Conservation (phyloP, 495 filamentous ascomycete genomes). For the Hyaloscypha variabilis region DNA sequence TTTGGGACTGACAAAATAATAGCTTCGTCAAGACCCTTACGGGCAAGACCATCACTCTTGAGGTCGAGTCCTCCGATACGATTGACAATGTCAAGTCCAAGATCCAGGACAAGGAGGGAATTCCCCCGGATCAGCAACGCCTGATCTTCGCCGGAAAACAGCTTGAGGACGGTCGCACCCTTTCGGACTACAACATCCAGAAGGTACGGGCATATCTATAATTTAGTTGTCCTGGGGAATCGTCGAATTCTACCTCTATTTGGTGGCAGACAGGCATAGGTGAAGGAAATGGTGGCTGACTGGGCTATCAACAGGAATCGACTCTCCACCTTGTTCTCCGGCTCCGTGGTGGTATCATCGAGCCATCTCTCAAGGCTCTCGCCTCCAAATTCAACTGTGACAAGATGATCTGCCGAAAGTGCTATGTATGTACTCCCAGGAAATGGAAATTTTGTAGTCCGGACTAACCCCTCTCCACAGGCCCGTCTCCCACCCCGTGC, state of each 20-base stretch:
- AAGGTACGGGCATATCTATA: conserved; percentile 65
- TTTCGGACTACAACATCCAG: conserved; percentile 99
- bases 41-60: conserved; percentile 99
- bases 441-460: neutral
- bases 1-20: conserved; percentile 27
- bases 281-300: conserved; percentile 9
- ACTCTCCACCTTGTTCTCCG: conserved; percentile 99
- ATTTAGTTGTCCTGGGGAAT: neutral
- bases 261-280: conserved; percentile 4
- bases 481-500: conserved; percentile 97
- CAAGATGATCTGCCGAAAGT: conserved; percentile 99
- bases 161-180: conserved; percentile 97
- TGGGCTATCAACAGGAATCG: conserved; percentile 72
- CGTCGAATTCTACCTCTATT: neutral
- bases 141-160: conserved; percentile 99
- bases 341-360: conserved; percentile 99
- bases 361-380: conserved; percentile 97
- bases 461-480: conserved; percentile 40
- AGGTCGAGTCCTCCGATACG: conserved; percentile 98
- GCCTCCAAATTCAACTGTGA: conserved; percentile 99
- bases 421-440: conserved; percentile 71
- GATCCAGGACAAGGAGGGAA: conserved; percentile 99
- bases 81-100: conserved; percentile 98
- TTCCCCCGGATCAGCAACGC: conserved; percentile 98
- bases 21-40: conserved; percentile 98